Evolutionary conservation across 2,329 filamentous ascomycete genomes (phyloP), one percentile per base, ranked within the genome.

Genomic region (Lachnellula subtilissima): DNA sequence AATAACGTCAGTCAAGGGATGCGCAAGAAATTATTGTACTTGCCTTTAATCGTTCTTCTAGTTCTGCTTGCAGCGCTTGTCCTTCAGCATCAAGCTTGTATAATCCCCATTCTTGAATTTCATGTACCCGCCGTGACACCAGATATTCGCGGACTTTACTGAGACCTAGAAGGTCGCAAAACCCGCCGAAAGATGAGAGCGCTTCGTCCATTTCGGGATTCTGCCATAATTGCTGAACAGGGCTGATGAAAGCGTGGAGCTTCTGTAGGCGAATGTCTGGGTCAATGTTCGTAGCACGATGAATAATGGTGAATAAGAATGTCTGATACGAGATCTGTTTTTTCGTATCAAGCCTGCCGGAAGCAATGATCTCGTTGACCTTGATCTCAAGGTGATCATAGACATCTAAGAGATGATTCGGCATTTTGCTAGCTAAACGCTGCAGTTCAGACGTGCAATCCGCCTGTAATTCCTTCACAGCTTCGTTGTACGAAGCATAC

Each of bases 231-330:
- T 84, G 77, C 62, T 87, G 87, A 23, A 97, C 85, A 1, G 92
- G 91, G n/a, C 87, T 80, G 50, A 97, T 79, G 70, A 97, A 96
- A 14, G 82, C 80, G 54, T 84, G 76, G 32, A 99, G 76, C 56
- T 90, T 87, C 54, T 83, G 77, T 52, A 92, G 78, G 57, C 92
- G 88, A 37, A 83, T 74, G n/a, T 78, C 77, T 17, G 81, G 79
- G 62, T 95, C 87, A 36, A 97, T 79, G 45, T 84, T 85, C 22
- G 80, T 86, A 37, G 91, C 86, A 57, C 94, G 90, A 72, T 97
- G 93, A 65, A 94, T 87, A 60, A 99, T 94, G 57, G 96, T 94
- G 70, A 99, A 95, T 0, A 97, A 78, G 61, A 97, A 93, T 9
- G 91, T 93, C 64, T 86, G 89, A 66, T 95, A 92, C 1, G 92